Conservation (phyloP, 148 eudicot genomes). For the Rhododendron ovatum region DNA sequence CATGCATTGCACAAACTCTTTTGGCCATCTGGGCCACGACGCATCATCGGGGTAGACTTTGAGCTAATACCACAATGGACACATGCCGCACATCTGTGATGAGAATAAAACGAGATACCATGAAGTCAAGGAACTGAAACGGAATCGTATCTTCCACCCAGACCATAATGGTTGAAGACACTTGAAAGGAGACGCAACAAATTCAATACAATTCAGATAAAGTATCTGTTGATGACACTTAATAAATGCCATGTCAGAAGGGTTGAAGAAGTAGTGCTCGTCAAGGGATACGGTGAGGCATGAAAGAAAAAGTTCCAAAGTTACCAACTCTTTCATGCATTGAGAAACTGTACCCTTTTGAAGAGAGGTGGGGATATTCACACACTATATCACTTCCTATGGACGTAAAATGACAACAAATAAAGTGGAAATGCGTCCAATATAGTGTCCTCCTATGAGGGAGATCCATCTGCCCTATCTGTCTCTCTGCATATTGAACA, state of each 20-base stretch:
- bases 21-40: constrained; percentile 66
- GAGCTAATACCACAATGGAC: constrained; percentile 61
- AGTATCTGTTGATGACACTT: not conserved
- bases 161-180: not conserved
- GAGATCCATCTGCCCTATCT: not conserved
- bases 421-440: not conserved
- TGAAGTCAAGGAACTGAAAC: not conserved
- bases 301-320: not conserved
- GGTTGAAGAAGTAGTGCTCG: not conserved
- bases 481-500: not conserved
- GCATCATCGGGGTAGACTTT: constrained; percentile 67
- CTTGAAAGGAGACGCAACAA: not conserved
- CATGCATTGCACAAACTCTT: constrained; percentile 69
- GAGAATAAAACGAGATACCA: not conserved
- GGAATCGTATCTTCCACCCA: not conserved
- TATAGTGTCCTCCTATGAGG: not conserved
- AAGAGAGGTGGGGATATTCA: not conserved
- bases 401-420: not conserved
- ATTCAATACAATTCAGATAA: not conserved
- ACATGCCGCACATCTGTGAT: constrained; percentile 31
- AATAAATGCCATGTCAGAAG: not conserved
- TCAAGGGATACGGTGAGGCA: not conserved
- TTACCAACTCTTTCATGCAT: not conserved
- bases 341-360: not conserved
- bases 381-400: not conserved